Evolutionary conservation across 495 filamentous ascomycete genomes (phyloP), one percentile per base, ranked within the genome.

Genomic region (Penicillium goetzii): DNA sequence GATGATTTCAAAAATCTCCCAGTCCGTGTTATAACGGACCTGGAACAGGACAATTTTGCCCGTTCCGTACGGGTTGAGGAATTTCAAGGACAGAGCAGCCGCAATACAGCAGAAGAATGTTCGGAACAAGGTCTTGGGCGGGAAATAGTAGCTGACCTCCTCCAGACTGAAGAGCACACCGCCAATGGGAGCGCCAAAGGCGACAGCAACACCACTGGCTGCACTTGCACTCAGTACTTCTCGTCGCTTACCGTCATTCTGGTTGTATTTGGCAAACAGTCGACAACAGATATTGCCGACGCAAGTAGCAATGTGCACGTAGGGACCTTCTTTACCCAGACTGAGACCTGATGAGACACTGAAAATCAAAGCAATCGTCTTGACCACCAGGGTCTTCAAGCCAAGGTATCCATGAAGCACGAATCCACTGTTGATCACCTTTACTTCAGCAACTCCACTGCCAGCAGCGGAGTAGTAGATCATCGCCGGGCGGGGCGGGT

Each of bases 61-160:
- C 0, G 92, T 99, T 21, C 93, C 94, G 71, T 99, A 99, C 0
- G 95, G 95, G 60, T 99, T 93, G 56, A 98, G 82, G 70, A 97
- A 97, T 69, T 97, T 97, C 59, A 98, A 80, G 4, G 93, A 92
- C 28, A 99, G 73, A 0, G 95, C 90, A 25, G 95, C 93, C 2
- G 85, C 91, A 68, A 98, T 98, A 76, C 94, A 99, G 76, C 93
- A 97, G 78, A 97, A 99, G 80, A 99, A 98, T 1, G 95, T 99
- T 41, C 95, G 84, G 79, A 99, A 99, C 4, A 99, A 85, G 3
- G 94, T 97, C 77, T 99, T 98, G n/a, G 95, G 91, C 4, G 94
- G 95, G 75, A 97, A 97, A 73, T 97, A 99, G 74, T 99, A 99
- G 74, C 84, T 90, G 69, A 97, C 92, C 82, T 98, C 94, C 76